A percentile compares a stretch with the other conserved stretches of the same genome.
These are phyloP conservation scores for Leishmania aethiopica DNA, from an alignment of 208 protist genomes.

Conservation along the genomic window DNA sequence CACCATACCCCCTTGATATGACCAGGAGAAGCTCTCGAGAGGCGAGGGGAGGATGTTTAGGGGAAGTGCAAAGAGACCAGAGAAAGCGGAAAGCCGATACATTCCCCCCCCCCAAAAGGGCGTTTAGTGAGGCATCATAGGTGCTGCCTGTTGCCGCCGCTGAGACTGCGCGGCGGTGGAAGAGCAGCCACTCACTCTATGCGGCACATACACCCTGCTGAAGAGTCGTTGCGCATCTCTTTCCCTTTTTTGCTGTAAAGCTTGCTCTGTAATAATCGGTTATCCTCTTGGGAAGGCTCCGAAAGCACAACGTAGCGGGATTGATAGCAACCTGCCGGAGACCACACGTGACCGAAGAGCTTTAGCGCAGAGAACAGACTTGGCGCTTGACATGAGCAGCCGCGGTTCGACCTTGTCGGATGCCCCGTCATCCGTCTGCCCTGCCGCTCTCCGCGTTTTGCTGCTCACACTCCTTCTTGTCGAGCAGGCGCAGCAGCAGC, in stretches of 20 bases:
- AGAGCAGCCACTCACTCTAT: background rate
- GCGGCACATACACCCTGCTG: too few relatives aligned
- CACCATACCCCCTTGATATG: background rate
- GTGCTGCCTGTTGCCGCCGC: background rate
- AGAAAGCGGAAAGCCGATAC: background rate
- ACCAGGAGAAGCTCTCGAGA: background rate
- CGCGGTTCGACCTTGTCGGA: background rate
- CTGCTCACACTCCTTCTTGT: constrained; percentile 23
- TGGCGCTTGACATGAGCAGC: background rate
- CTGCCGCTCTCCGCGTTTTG: constrained; percentile 9
- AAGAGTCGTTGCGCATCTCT: background rate
- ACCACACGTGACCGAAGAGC: background rate
- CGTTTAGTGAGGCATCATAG: background rate
- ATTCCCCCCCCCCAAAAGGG: background rate
- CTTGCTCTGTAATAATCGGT: background rate
- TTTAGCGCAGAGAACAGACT: background rate
- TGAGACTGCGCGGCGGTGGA: background rate
- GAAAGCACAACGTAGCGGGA: background rate
- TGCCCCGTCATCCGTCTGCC: constrained; percentile 3
- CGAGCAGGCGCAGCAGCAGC: constrained; percentile 61
- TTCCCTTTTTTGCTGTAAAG: background rate
- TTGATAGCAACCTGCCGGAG: background rate
- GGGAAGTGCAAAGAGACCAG: too few relatives aligned
- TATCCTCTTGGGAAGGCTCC: background rate
- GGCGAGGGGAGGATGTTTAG: background rate